Conservation (phyloP, 2,329 filamentous ascomycete species). For the Teratosphaeria nubilosa region DNA sequence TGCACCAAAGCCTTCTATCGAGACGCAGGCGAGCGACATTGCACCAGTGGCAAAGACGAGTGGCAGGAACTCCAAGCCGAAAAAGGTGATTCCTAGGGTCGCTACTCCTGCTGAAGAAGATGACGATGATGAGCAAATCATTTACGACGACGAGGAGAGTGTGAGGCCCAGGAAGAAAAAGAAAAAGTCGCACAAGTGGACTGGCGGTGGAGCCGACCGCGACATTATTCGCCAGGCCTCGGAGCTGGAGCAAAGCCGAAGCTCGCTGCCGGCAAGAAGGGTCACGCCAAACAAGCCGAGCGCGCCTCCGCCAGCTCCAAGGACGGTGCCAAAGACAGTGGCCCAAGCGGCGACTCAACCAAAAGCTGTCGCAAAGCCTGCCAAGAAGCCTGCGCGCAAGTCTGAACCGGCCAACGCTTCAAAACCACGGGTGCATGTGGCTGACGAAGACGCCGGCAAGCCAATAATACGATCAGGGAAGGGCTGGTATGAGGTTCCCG, state of each 20-base stretch:
- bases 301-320: neutral
- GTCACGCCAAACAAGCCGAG: neutral
- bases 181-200: constrained; percentile 6
- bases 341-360: neutral
- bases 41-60: neutral
- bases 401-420: neutral
- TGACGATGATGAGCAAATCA: neutral
- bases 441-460: constrained; percentile 4
- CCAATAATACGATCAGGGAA: constrained; percentile 8
- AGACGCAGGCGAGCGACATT: neutral
- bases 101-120: neutral
- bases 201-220: constrained; percentile 4
- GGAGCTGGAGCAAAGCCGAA: neutral
- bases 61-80: neutral
- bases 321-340: neutral
- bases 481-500: constrained; percentile 13
- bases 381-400: neutral
- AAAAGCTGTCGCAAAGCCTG: neutral
- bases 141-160: neutral
- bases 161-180: constrained; percentile 2
- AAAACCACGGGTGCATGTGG: neutral
- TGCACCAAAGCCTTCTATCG: constrained; percentile 1
- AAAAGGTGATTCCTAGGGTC: neutral
- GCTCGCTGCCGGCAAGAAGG: neutral
- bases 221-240: constrained; percentile 6